phyloP scores from a whole-genome alignment of 164 flowering plant species.

The Stephania yunnanensis region DNA sequence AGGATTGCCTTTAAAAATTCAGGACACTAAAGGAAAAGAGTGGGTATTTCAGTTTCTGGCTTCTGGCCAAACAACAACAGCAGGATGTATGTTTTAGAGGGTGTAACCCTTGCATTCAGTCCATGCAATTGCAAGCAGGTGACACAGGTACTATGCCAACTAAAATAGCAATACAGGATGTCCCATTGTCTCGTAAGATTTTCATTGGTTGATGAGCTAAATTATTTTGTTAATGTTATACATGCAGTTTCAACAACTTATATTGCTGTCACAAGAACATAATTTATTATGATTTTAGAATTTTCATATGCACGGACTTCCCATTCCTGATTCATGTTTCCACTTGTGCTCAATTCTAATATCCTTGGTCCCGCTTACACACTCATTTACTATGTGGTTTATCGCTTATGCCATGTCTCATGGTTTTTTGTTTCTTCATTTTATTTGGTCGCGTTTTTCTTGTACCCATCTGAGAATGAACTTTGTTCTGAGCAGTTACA shows the following conservation, averaged over 20 bases:
- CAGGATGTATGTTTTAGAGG: conserved; percentile 96
- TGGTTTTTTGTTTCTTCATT: background rate
- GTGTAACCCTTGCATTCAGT: conserved; percentile 93
- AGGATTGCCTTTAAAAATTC: conserved; percentile 87
- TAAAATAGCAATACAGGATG: background rate
- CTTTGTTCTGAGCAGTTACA: conserved; percentile 52
- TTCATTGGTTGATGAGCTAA: too few species aligned
- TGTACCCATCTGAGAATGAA: background rate
- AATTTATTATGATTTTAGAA: too few species aligned
- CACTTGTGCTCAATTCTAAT: too few species aligned
- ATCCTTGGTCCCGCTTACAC: too few species aligned
- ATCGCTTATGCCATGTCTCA: too few species aligned
- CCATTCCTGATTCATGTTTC: too few species aligned
- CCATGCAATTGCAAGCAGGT: conserved; percentile 92
- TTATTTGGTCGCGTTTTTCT: background rate
- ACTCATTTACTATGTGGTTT: too few species aligned
- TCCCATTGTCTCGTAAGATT: too few species aligned
- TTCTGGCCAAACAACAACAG: conserved; percentile 97
- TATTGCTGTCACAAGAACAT: too few species aligned
- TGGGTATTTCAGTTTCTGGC: conserved; percentile 90
- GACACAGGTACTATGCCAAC: conserved; percentile 57
- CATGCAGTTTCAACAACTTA: too few species aligned
- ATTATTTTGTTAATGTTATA: too few species aligned
- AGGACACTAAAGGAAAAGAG: conserved; percentile 78
- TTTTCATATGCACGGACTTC: too few species aligned